Conservation (phyloP, 352 stramenopile genomes). For the Pythium aristosporum region DNA sequence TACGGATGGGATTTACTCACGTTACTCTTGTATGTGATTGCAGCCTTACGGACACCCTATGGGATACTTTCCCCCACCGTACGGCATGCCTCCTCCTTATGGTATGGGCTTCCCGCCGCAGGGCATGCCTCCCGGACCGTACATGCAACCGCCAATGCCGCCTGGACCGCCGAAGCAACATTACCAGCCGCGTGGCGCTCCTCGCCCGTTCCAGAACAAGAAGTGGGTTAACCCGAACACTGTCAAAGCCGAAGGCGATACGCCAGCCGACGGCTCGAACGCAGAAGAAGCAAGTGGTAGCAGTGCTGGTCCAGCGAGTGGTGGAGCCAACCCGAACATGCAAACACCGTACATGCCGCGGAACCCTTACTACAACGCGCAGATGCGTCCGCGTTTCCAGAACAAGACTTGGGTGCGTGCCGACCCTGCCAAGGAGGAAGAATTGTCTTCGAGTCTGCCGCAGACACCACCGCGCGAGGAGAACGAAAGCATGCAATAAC, state of each 20-base stretch:
- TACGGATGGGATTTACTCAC: not conserved
- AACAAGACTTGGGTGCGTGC: constrained; percentile 88
- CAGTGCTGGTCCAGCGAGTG: not conserved
- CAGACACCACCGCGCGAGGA: constrained; percentile 69
- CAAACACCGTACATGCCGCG: constrained; percentile 43
- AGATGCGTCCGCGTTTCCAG: constrained; percentile 83
- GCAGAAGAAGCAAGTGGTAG: constrained; percentile 1
- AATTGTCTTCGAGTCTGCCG: constrained; percentile 70
- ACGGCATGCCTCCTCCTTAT: constrained; percentile 70
- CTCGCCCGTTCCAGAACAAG: constrained; percentile 72
- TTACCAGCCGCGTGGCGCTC: constrained; percentile 37
- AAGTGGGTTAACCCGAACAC: constrained; percentile 86
- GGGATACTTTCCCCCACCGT: constrained; percentile 67
- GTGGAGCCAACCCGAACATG: constrained; percentile 29
- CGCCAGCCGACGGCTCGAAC: constrained; percentile 28
- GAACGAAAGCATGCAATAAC: constrained; percentile 7
- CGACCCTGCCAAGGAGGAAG: constrained; percentile 67
- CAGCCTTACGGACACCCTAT: constrained; percentile 71
- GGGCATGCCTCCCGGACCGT: constrained; percentile 37
- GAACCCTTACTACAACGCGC: constrained; percentile 65
- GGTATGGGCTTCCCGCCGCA: constrained; percentile 72
- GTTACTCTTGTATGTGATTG: constrained; percentile 10
- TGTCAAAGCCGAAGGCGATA: constrained; percentile 44
- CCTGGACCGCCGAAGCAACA: constrained; percentile 25
- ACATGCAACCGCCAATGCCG: constrained; percentile 28